Conservation (phyloP, 2,329 filamentous ascomycete genomes). For the Penicillium sp. region DNA sequence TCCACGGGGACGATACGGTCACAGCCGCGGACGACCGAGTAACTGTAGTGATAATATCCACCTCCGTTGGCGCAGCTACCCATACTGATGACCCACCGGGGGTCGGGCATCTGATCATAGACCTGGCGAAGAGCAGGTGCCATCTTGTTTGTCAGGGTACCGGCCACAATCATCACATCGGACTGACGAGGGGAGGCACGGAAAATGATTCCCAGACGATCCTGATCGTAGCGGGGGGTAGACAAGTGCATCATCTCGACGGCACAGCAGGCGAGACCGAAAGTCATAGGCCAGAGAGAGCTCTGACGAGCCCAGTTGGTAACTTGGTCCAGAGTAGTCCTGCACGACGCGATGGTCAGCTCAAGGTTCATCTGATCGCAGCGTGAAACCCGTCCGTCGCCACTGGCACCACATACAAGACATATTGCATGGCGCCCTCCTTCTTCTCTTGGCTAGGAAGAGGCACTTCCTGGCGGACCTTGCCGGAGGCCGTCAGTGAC, state of each 20-base stretch:
- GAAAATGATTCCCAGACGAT: conserved; percentile 83
- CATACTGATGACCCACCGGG: conserved; percentile 83
- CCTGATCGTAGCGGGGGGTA: conserved; percentile 83
- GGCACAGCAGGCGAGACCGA: conserved; percentile 84
- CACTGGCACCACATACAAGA: conserved; percentile 33
- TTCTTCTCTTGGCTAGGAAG: conserved; percentile 47
- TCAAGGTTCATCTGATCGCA: neutral
- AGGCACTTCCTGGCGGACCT: conserved; percentile 43
- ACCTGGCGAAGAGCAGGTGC: conserved; percentile 80
- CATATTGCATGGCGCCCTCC: conserved; percentile 48
- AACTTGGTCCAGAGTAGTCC: conserved; percentile 59
- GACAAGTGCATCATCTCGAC: conserved; percentile 94
- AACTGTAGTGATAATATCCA: conserved; percentile 85
- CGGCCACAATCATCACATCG: conserved; percentile 86
- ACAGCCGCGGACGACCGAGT: conserved; percentile 69
- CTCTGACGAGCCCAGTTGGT: conserved; percentile 84
- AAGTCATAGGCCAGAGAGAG: conserved; percentile 88
- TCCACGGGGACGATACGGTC: conserved; percentile 79
- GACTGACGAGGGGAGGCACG: conserved; percentile 77
- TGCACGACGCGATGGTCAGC: conserved; percentile 7
- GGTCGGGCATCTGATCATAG: conserved; percentile 94
- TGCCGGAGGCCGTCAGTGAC: conserved; percentile 38
- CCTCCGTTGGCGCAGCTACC: conserved; percentile 80
- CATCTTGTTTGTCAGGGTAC: conserved; percentile 92
- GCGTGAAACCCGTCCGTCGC: too few species aligned